Percentiles rank a stretch among this genome's conserved stretches.
These are phyloP conservation scores for Komagataella pastoris DNA, from an alignment of 805 yeast species.

Conservation along the genomic window DNA sequence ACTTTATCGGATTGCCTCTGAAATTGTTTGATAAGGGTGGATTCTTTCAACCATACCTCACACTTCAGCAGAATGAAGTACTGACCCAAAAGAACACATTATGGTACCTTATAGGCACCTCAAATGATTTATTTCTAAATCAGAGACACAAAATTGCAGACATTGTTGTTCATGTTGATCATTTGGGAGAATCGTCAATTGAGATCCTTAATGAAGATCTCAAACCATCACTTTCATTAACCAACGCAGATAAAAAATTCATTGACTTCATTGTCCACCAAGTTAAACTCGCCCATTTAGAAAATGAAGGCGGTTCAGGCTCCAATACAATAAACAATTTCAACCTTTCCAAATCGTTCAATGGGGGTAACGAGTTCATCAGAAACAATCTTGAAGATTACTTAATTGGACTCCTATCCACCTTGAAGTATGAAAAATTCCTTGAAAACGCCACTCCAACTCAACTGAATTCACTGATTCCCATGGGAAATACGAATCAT, in stretches of 20 bases:
- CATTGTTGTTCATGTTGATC: conserved; percentile 57
- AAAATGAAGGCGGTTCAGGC: conserved; percentile 23
- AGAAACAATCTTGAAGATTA: conserved; percentile 87
- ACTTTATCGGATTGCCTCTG: conserved; percentile 80
- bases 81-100: conserved; percentile 40
- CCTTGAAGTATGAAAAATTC: conserved; percentile 58
- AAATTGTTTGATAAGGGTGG: conserved; percentile 79
- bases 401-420: conserved; percentile 58
- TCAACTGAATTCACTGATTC: conserved; percentile 15
- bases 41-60: conserved; percentile 86
- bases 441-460: conserved; percentile 22
- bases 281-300: conserved; percentile 26
- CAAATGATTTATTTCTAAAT: conserved; percentile 68
- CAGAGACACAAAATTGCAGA: conserved; percentile 54
- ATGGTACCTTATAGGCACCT: conserved; percentile 72
- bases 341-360: conserved; percentile 18
- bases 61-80: conserved; percentile 80
- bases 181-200: conserved; percentile 16
- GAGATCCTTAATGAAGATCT: conserved; percentile 33
- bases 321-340: conserved; percentile 10
- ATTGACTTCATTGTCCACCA: conserved; percentile 41
- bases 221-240: conserved; percentile 29
- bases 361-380: conserved; percentile 80
- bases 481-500: conserved; percentile 3
- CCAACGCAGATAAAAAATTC: conserved; percentile 63